phyloP scores from a whole-genome alignment of 495 filamentous ascomycete species.

The Bathelium albidoporum region DNA sequence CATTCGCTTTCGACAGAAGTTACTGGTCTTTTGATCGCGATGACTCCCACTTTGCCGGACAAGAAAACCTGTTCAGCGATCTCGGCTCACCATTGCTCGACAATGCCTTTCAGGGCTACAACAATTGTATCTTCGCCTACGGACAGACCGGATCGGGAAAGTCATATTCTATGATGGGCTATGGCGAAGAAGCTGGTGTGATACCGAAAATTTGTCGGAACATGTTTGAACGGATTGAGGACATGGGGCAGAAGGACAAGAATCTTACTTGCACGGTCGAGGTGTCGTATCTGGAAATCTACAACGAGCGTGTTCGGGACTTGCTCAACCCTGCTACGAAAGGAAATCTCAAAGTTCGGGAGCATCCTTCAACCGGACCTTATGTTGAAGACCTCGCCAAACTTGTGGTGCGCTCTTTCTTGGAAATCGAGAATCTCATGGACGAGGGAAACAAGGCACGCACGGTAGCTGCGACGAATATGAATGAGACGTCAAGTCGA shows the following conservation, averaged over 20 bases:
- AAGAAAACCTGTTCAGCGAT: constrained; percentile 79
- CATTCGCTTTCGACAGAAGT: constrained; percentile 90
- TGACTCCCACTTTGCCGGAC: constrained; percentile 76
- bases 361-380: constrained; percentile 93
- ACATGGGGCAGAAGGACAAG: constrained; percentile 61
- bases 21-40: constrained; percentile 95
- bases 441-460: constrained; percentile 98
- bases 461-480: constrained; percentile 97
- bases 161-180: constrained; percentile 99
- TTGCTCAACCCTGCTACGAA: constrained; percentile 93
- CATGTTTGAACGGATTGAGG: constrained; percentile 82
- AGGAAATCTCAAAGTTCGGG: constrained; percentile 90
- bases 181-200: constrained; percentile 90
- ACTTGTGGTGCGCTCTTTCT: constrained; percentile 90
- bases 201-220: constrained; percentile 97
- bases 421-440: constrained; percentile 95
- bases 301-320: constrained; percentile 97
- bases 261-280: constrained; percentile 84
- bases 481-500: constrained; percentile 98
- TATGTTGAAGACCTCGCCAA: constrained; percentile 98
- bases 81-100: constrained; percentile 85
- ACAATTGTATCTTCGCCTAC: constrained; percentile 99
- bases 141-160: constrained; percentile 98
- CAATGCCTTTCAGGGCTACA: constrained; percentile 97
- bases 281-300: constrained; percentile 98